A percentile compares a stretch with the other conserved stretches of the same genome.
These are phyloP conservation scores for Schizothecium vesticola DNA, from an alignment of 495 filamentous ascomycete species.

Conservation along the genomic window DNA sequence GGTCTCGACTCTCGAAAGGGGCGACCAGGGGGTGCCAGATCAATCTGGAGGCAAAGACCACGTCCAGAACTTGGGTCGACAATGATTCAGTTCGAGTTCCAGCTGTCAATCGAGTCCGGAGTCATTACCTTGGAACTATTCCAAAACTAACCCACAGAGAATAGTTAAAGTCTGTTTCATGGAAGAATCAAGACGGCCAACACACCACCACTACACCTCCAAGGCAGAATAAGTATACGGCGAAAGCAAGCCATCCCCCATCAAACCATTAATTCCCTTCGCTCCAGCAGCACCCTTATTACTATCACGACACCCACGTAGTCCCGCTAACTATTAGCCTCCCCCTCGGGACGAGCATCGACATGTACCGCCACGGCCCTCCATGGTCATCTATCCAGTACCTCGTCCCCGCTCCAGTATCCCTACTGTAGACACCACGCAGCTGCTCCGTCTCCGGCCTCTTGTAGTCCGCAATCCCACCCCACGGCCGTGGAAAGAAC, in stretches of 20 bases:
- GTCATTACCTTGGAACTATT: no score
- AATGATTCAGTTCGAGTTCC: neutral
- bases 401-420: constrained; percentile 11
- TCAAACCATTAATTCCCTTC: neutral
- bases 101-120: neutral
- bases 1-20: neutral
- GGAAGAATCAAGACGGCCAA: neutral
- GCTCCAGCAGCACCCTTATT: neutral
- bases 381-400: constrained; percentile 4
- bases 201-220: neutral
- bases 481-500: constrained; percentile 9
- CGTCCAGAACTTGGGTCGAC: neutral
- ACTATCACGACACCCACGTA: neutral
- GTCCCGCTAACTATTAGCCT: neutral
- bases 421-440: constrained; percentile 8
- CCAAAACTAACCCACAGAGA: no score
- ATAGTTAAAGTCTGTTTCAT: no score
- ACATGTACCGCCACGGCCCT: neutral
- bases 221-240: neutral
- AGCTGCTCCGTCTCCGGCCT: constrained; percentile 2
- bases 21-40: neutral
- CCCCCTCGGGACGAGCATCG: neutral
- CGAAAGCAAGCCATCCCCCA: neutral
- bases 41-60: neutral
- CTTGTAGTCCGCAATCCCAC: constrained; percentile 20